Conservation (phyloP, 441 rosid genomes). For the Pelargonium myrrhifolium region DNA sequence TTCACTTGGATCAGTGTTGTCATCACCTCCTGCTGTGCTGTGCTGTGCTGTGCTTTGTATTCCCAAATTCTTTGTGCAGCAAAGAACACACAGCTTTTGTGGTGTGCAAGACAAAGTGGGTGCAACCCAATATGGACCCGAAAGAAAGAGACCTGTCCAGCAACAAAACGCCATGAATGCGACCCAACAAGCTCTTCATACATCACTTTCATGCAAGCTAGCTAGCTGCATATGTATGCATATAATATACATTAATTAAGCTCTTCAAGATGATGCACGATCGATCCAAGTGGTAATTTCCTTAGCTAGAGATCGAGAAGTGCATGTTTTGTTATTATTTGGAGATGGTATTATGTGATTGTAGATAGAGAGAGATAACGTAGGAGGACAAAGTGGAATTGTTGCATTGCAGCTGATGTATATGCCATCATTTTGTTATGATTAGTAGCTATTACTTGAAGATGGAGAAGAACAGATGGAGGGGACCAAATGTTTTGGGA, state of each 20-base stretch:
- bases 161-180: constrained; percentile 45
- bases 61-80: too few species aligned
- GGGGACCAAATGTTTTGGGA: too few species aligned
- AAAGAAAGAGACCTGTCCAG: constrained; percentile 29
- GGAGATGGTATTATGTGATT: constrained; percentile 10
- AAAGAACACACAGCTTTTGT: not conserved
- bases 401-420: constrained; percentile 28
- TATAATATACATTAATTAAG: too few species aligned
- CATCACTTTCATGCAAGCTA: not conserved
- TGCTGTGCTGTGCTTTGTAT: too few species aligned
- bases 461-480: too few species aligned
- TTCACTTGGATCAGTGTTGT: too few species aligned
- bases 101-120: not conserved
- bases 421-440: constrained; percentile 52
- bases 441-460: constrained; percentile 48
- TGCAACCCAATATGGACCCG: too few species aligned
- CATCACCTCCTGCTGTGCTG: too few species aligned
- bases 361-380: constrained; percentile 17
- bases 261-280: constrained; percentile 10
- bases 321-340: not conserved
- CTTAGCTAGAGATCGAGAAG: too few species aligned
- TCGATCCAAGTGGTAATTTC: not conserved
- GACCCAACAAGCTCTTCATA: constrained; percentile 26
- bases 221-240: not conserved
- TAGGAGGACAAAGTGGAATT: constrained; percentile 25